Conservation (phyloP, 208 protist species). For the Trypanosoma lewisi region DNA sequence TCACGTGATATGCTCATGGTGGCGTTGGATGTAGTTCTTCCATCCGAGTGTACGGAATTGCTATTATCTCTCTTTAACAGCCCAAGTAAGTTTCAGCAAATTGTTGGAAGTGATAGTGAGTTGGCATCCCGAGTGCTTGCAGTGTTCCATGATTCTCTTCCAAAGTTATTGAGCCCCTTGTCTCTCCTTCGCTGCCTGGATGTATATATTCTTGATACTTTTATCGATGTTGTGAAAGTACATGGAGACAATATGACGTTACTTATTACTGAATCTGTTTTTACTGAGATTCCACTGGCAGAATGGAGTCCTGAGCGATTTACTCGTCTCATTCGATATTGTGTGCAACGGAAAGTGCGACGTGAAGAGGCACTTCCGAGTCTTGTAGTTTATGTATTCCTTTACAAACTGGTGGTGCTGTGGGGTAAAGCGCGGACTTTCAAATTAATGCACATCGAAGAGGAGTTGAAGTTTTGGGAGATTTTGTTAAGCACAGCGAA, state of each 20-base stretch:
- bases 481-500: constrained; percentile 6
- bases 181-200: constrained; percentile 52
- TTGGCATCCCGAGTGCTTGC: constrained; percentile 47
- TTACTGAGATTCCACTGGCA: constrained; percentile 15
- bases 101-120: constrained; percentile 46
- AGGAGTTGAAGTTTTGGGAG: constrained; percentile 17
- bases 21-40: constrained; percentile 44
- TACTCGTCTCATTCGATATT: constrained; percentile 9
- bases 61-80: constrained; percentile 58
- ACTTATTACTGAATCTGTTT: constrained; percentile 24
- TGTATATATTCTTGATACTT: constrained; percentile 46
- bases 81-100: constrained; percentile 42
- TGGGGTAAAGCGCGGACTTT: not conserved
- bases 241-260: constrained; percentile 20
- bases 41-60: constrained; percentile 43
- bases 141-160: constrained; percentile 46
- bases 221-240: constrained; percentile 54
- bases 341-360: constrained; percentile 17
- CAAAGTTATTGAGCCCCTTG: constrained; percentile 40
- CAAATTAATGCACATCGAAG: constrained; percentile 13
- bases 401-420: constrained; percentile 15
- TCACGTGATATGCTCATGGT: constrained; percentile 33
- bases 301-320: constrained; percentile 21
- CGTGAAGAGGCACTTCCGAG: constrained; percentile 31
- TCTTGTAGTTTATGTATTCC: constrained; percentile 27